Percentiles rank a stretch among this genome's conserved stretches.
Conservation (phyloP, 305 asterid species). For the Fraxinus sp. region DNA sequence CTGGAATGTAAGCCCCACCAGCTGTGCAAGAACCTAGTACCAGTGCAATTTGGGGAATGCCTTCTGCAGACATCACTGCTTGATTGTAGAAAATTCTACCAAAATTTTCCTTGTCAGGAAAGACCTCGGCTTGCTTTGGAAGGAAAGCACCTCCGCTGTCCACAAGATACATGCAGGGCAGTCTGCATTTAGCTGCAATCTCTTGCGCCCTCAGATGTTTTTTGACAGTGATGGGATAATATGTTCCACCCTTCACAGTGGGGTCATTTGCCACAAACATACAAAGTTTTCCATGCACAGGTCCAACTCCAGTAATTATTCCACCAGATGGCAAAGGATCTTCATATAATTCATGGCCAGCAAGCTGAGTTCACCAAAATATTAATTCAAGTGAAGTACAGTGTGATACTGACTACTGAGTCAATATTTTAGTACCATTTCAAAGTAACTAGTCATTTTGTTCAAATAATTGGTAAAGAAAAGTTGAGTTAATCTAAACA, state of each 20-base stretch:
- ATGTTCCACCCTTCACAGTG: slow-evolving; percentile 95
- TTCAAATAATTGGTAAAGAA: background rate
- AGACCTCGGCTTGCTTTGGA: slow-evolving; percentile 96
- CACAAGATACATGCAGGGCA: slow-evolving; percentile 93
- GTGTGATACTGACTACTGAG: slow-evolving; percentile 15
- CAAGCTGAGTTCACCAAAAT: slow-evolving; percentile 59
- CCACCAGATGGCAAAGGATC: slow-evolving; percentile 92
- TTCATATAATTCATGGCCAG: slow-evolving; percentile 80
- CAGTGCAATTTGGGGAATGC: slow-evolving; percentile 91
- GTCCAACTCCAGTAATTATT: slow-evolving; percentile 85
- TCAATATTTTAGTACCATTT: slow-evolving; percentile 2
- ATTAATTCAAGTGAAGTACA: slow-evolving; percentile 22
- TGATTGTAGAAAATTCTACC: slow-evolving; percentile 95
- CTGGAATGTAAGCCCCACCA: slow-evolving; percentile 98
- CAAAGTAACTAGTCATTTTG: background rate
- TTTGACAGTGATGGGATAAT: slow-evolving; percentile 90
- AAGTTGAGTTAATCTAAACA: background rate
- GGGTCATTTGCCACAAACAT: slow-evolving; percentile 97
- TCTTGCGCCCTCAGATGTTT: slow-evolving; percentile 98
- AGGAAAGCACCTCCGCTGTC: slow-evolving; percentile 99
- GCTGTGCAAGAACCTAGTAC: slow-evolving; percentile 98
- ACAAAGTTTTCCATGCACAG: slow-evolving; percentile 81
- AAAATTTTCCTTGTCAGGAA: slow-evolving; percentile 90
- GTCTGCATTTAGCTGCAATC: slow-evolving; percentile 77
- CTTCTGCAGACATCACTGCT: slow-evolving; percentile 87